Percentiles rank a stretch among this genome's conserved stretches.
These are phyloP conservation scores for Scedosporium apiospermum DNA, from an alignment of 2,329 filamentous ascomycete species.

Conservation along the genomic window DNA sequence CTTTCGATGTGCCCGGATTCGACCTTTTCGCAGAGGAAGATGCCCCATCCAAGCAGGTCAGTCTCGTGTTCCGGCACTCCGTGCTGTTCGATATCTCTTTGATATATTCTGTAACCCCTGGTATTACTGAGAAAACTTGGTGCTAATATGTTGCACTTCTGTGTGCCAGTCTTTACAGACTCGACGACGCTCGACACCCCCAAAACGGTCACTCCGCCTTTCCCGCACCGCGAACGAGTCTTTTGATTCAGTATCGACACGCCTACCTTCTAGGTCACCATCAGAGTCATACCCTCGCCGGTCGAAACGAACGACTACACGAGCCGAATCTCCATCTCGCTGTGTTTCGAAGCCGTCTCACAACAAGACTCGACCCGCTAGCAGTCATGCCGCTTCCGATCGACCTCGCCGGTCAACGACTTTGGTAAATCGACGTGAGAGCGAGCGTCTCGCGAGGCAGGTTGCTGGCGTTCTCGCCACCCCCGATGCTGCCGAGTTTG, in stretches of 20 bases:
- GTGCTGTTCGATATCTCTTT: background rate
- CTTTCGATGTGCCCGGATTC: conserved; percentile 56
- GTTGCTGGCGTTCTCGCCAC: conserved; percentile 37
- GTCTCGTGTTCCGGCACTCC: background rate
- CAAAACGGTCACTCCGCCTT: conserved; percentile 1
- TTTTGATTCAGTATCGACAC: conserved; percentile 10
- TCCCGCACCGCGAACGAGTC: background rate
- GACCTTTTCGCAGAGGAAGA: conserved; percentile 32
- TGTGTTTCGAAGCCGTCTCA: conserved; percentile 4
- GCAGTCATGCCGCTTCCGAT: conserved; percentile 17
- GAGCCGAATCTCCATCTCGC: conserved; percentile 18
- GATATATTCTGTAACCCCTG: background rate
- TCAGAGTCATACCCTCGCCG: conserved; percentile 22
- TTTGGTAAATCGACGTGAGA: conserved; percentile 13
- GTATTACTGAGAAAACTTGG: background rate
- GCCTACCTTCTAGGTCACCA: conserved; percentile 23
- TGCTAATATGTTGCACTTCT: background rate
- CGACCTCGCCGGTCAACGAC: conserved; percentile 25
- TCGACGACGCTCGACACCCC: conserved; percentile 4
- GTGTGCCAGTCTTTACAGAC: background rate
- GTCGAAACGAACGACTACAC: conserved; percentile 17
- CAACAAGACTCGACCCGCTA: background rate
- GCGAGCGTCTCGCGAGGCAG: conserved; percentile 5
- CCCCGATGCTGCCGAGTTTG: conserved; percentile 45
- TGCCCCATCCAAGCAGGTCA: conserved; percentile 10